These are phyloP conservation scores for Brasenia schreberi DNA, from an alignment of 164 flowering plant species.

Conservation along the genomic window DNA sequence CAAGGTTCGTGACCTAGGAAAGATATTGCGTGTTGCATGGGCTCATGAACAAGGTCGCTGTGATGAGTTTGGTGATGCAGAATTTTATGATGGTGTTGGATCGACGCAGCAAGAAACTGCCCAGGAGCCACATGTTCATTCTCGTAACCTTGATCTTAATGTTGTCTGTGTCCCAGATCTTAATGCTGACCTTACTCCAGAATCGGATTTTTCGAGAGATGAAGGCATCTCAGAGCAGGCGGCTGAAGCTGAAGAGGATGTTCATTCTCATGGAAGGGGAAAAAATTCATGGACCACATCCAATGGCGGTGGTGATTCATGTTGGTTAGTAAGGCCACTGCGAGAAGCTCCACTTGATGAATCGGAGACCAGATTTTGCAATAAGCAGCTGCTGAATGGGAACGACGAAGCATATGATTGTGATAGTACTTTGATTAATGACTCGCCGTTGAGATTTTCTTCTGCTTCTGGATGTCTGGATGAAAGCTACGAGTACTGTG, in stretches of 20 bases:
- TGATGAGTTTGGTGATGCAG: constrained; percentile 32
- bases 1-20: constrained; percentile 81
- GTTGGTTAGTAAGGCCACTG: constrained; percentile 25
- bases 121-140: constrained; percentile 28
- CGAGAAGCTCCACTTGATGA: constrained; percentile 49
- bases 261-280: constrained; percentile 32
- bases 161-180: constrained; percentile 85
- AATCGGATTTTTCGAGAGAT: constrained; percentile 55
- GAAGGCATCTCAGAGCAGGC: constrained; percentile 41
- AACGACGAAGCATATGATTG: constrained; percentile 60
- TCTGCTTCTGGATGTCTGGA: constrained; percentile 36
- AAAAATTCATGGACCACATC: constrained; percentile 45
- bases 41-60: constrained; percentile 48
- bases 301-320: constrained; percentile 58
- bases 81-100: constrained; percentile 25
- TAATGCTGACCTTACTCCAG: constrained; percentile 75
- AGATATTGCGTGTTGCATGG: constrained; percentile 52
- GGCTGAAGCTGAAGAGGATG: constrained; percentile 51
- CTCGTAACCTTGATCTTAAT: constrained; percentile 70
- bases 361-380: constrained; percentile 26
- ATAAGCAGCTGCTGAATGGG: constrained; percentile 35
- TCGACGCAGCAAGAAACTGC: constrained; percentile 20
- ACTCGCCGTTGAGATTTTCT: constrained; percentile 38
- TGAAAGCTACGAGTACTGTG: constrained; percentile 80
- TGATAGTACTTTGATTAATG: constrained; percentile 75